A percentile compares a stretch with the other conserved stretches of the same genome.
Conservation (phyloP, 129 eudicot genomes). For the Cynara cardunculus region DNA sequence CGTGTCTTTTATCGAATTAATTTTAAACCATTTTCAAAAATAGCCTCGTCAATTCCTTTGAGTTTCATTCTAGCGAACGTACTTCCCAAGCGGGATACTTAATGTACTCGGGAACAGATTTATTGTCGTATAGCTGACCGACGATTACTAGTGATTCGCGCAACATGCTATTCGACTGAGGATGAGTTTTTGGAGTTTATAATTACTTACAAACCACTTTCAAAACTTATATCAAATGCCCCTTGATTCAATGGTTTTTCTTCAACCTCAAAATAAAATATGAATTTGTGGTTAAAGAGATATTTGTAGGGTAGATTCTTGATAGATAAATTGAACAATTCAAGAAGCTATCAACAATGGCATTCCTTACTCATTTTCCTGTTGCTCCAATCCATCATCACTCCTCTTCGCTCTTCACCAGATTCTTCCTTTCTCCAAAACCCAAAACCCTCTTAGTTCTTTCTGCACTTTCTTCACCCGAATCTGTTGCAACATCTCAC, state of each 20-base stretch:
- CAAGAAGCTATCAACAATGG: constrained; percentile 24
- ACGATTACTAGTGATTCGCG: too few relatives aligned
- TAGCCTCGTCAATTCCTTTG: too few relatives aligned
- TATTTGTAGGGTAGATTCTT: neutral
- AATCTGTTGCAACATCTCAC: constrained; percentile 1
- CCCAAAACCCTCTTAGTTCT: constrained; percentile 30
- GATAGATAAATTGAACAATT: constrained; percentile 12
- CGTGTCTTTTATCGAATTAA: too few relatives aligned
- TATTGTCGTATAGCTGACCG: too few relatives aligned
- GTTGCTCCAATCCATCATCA: constrained; percentile 31
- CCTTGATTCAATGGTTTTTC: neutral
- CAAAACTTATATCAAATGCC: neutral
- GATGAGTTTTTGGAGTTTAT: too few relatives aligned
- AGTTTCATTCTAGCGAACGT: too few relatives aligned
- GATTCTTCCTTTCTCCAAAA: constrained; percentile 25
- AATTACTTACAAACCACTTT: too few relatives aligned
- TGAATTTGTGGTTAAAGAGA: neutral
- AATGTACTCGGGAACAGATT: too few relatives aligned
- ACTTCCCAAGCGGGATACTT: too few relatives aligned
- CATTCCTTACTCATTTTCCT: constrained; percentile 38
- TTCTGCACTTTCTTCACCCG: constrained; percentile 9
- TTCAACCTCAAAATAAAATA: neutral
- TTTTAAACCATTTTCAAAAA: too few relatives aligned
- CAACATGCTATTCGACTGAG: too few relatives aligned
- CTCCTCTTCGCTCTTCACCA: constrained; percentile 29